phyloP scores from a whole-genome alignment of 768 basidiomycete species.

The Collybia sp. region DNA sequence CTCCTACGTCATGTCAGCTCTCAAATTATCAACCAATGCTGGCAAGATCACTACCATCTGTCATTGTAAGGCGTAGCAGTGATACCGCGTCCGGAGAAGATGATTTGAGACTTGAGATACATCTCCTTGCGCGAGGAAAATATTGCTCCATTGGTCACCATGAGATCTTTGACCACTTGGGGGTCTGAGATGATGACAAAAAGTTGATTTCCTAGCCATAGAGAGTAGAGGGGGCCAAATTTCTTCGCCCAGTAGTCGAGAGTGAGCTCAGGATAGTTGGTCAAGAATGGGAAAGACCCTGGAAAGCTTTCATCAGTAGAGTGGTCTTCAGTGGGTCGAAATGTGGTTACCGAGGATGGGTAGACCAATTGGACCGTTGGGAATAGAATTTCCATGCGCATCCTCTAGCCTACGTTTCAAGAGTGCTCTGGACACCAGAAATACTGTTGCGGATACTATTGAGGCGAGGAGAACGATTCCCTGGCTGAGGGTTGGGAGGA shows the following conservation, averaged over 20 bases:
- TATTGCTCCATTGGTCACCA: constrained; percentile 27
- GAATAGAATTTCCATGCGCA: constrained; percentile 5
- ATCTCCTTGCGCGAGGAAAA: constrained; percentile 28
- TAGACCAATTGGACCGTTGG: constrained; percentile 3
- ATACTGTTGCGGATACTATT: constrained; percentile 17
- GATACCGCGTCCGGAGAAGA: constrained; percentile 26
- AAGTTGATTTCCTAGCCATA: constrained; percentile 34
- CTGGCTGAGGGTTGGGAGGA: constrained; percentile 11
- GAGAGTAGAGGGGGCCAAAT: constrained; percentile 27
- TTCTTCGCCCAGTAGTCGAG: constrained; percentile 26
- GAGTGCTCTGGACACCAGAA: constrained; percentile 10
- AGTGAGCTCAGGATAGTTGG: constrained; percentile 27
- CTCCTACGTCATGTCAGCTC: constrained; percentile 21
- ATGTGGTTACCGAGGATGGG: constrained; percentile 4
- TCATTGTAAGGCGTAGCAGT: constrained; percentile 27
- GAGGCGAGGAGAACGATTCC: constrained; percentile 16
- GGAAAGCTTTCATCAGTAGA: too few relatives aligned
- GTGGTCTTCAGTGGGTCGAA: too few relatives aligned
- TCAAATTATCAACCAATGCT: not conserved
- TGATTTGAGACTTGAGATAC: constrained; percentile 31
- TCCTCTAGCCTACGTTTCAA: constrained; percentile 6
- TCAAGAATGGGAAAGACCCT: constrained; percentile 17
- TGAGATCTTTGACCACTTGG: constrained; percentile 24
- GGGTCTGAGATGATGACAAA: constrained; percentile 32
- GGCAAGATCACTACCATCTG: constrained; percentile 18